These are phyloP conservation scores for Colletotrichum sp. DNA, from an alignment of 2,329 filamentous ascomycete genomes.

Conservation along the genomic window DNA sequence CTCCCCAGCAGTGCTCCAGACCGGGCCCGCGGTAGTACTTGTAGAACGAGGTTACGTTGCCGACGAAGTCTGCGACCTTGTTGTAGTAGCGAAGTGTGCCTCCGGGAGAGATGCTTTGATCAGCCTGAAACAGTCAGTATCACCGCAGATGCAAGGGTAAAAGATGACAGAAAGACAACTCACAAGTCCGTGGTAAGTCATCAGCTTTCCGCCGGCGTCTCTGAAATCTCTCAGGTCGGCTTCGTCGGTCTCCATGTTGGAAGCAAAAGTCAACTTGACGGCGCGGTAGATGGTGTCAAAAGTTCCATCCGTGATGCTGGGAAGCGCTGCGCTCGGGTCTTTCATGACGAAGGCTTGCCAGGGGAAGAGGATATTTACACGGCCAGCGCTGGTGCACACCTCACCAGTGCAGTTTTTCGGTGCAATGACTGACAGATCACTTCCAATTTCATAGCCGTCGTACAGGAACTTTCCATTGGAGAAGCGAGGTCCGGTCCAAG, in stretches of 20 bases:
- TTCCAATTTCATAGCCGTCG: not conserved
- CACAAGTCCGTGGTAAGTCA: conserved; percentile 36
- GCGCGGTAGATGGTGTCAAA: not conserved
- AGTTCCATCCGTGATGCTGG: not conserved
- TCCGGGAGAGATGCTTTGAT: conserved; percentile 18
- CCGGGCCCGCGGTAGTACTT: conserved; percentile 34
- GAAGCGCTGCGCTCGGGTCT: not conserved
- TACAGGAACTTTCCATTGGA: not conserved
- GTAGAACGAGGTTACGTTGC: conserved; percentile 30
- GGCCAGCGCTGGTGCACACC: not conserved
- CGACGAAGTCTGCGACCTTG: conserved; percentile 15
- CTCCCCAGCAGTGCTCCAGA: conserved; percentile 32
- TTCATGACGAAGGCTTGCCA: not conserved
- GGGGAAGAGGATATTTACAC: not conserved
- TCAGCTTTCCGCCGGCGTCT: conserved; percentile 43
- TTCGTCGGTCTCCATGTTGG: not conserved
- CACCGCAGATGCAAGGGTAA: no score
- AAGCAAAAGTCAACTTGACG: not conserved
- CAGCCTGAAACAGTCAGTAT: conserved; percentile 27
- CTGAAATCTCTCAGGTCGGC: conserved; percentile 36
- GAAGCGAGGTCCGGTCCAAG: not conserved
- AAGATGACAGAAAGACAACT: not conserved
- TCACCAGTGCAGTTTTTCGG: not conserved
- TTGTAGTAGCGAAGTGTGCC: conserved; percentile 30
- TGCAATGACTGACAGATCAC: not conserved